These are phyloP conservation scores for Blastobotrys malaysiensis DNA, from an alignment of 1,139 yeast species.

Conservation along the genomic window DNA sequence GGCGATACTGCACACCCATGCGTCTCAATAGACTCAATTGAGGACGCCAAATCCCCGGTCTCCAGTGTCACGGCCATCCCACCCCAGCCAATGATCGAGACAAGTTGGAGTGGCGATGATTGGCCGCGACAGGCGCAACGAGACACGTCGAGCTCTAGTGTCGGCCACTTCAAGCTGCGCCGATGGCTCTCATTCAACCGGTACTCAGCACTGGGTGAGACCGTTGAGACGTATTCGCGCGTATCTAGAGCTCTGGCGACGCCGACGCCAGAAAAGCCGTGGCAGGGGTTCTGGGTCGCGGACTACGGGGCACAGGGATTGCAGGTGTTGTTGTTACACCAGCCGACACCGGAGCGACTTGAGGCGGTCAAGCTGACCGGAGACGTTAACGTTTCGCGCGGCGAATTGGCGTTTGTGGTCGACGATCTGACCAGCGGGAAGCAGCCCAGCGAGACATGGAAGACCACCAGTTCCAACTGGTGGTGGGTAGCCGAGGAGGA, in stretches of 20 bases:
- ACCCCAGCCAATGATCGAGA: too few relatives aligned
- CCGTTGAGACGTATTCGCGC: conserved; percentile 16
- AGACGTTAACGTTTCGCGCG: conserved; percentile 29
- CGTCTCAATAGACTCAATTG: not conserved
- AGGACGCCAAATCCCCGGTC: too few relatives aligned
- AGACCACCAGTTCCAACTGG: not conserved
- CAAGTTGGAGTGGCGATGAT: too few relatives aligned
- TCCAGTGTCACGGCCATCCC: not conserved
- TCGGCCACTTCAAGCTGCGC: not conserved
- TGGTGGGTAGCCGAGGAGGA: not conserved
- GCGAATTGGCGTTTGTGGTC: conserved; percentile 26
- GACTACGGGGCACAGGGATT: conserved; percentile 20
- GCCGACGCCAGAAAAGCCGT: conserved; percentile 14
- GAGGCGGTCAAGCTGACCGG: conserved; percentile 32
- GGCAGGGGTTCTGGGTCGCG: conserved; percentile 29
- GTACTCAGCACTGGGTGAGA: not conserved
- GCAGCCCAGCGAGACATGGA: not conserved
- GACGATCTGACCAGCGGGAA: conserved; percentile 17
- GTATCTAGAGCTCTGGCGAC: conserved; percentile 10
- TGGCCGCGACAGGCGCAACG: too few relatives aligned
- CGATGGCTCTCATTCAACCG: not conserved
- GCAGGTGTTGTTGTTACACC: conserved; percentile 20
- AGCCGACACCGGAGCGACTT: conserved; percentile 20
- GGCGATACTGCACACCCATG: not conserved
- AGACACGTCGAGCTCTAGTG: not conserved